Percentiles rank a stretch among this genome's conserved stretches.
These are phyloP conservation scores for Stellera chamaejasme DNA, from an alignment of 345 rosid species.

Conservation along the genomic window DNA sequence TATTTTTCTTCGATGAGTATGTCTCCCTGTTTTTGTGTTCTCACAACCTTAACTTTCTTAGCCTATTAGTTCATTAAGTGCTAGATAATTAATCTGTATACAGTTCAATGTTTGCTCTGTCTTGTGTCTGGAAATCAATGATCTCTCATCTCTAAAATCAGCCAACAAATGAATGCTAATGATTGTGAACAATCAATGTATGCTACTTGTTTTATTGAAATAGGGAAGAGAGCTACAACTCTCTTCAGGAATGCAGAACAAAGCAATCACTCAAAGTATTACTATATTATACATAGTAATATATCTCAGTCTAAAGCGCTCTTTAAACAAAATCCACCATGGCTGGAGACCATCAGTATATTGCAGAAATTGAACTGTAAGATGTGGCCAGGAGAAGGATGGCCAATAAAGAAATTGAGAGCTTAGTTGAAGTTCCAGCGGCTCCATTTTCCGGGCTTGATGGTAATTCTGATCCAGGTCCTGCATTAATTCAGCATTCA, in stretches of 20 bases:
- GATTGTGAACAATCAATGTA: background rate
- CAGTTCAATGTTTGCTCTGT: no score
- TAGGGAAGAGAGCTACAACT: conserved; percentile 28
- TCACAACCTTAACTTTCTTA: no score
- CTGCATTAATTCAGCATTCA: conserved; percentile 22
- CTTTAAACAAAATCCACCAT: background rate
- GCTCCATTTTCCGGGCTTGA: conserved; percentile 39
- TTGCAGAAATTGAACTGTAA: conserved; percentile 29
- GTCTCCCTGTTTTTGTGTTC: no score
- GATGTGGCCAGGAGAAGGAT: conserved; percentile 50
- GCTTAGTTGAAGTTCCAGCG: conserved; percentile 52
- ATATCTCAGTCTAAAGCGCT: conserved; percentile 8
- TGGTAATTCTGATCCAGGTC: conserved; percentile 64
- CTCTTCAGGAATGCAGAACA: conserved; percentile 38
- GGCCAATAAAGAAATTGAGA: conserved; percentile 41
- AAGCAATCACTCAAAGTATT: conserved; percentile 12
- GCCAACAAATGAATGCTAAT: background rate
- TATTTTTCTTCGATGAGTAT: no score
- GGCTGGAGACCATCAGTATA: conserved; percentile 17
- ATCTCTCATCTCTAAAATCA: no score
- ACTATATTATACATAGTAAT: conserved; percentile 10
- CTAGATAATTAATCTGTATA: no score
- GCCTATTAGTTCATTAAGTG: no score
- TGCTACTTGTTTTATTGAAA: conserved; percentile 20
- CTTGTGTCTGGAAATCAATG: no score